phyloP scores from a whole-genome alignment of 176 grass and related monocot genomes.

The Triticum aestivum region DNA sequence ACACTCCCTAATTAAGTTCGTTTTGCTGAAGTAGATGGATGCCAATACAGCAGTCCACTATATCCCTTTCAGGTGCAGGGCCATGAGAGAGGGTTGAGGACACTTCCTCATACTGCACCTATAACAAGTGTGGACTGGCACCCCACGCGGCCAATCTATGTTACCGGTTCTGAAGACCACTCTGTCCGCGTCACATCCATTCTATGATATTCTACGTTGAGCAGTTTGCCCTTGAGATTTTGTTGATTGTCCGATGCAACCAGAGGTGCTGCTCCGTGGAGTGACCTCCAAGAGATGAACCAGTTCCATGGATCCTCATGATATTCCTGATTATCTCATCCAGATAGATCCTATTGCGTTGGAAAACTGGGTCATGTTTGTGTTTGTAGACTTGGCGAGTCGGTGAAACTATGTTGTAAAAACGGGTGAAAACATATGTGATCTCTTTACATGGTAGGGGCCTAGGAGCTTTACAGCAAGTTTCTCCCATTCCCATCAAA shows the following conservation, averaged over 20 bases:
- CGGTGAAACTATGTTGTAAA: conserved; percentile 17
- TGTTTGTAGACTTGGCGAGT: conserved; percentile 13
- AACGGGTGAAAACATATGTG: background rate
- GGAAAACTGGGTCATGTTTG: conserved; percentile 12
- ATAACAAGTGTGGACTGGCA: conserved; percentile 95
- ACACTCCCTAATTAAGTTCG: background rate
- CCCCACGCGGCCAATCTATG: conserved; percentile 72
- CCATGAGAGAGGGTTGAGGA: conserved; percentile 65
- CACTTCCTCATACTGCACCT: conserved; percentile 61
- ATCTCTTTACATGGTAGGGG: background rate
- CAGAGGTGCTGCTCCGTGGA: background rate
- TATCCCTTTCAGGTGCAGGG: conserved; percentile 70
- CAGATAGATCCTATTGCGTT: background rate
- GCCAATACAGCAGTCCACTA: background rate
- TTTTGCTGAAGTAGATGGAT: conserved; percentile 12
- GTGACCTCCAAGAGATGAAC: background rate
- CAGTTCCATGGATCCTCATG: background rate
- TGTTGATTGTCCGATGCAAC: background rate
- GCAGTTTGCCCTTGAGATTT: background rate
- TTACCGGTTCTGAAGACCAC: conserved; percentile 81
- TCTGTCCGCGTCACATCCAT: conserved; percentile 95
- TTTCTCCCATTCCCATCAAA: background rate
- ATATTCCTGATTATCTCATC: background rate
- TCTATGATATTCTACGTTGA: conserved; percentile 36
- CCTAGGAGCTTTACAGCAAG: background rate